Evolutionary conservation across 306 rosid species (phyloP), one percentile per base, ranked within the genome.

Genomic region (Acacia acuminata): DNA sequence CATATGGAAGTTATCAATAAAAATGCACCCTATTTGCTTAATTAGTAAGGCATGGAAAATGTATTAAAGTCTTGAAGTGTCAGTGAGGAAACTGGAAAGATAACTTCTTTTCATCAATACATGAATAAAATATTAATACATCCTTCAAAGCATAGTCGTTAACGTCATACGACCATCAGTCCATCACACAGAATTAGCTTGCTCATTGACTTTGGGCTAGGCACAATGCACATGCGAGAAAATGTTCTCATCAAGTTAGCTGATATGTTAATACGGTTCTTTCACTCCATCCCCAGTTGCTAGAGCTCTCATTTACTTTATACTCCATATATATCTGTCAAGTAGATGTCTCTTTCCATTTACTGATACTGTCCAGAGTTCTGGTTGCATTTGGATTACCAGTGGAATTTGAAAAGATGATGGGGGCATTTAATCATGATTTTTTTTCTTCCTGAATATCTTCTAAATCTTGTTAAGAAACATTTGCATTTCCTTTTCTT

Each of bases 381-480:
- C 43, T 53, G 5, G 45, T 65, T 65, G 72, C 32, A 43, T 73
- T 77, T 77, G 47, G 72, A 77, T 77, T 61, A 27, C 38, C 68
- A 63, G 17, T 75, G 74, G 64, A 70, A 42, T 55, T 70, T 76
- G n/a, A 0, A 71, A 34, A 24, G 77, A 71, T 36, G 30, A 43
- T 4, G 17, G 27, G 77, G 55, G 67, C 30, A 63, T 71, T 51
- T 38, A 71, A 53, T 63, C 36, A 24, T 51, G 32, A 42, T 76
- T 72, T 75, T 66, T 66, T 66, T 34, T 76, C 38, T 55, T 56
- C 55, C 60, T 22, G 38, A 32, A 30, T 71, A 61, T 80, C 50
- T 60, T 51, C 30, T 47, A 43, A 10, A 42, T 60, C 20, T 40
- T 22, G 60, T 48, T 48, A 65, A 16, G 63, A 16, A 48, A 42